Conservation (phyloP, 441 rosid species). For the Aleurites moluccanus region DNA sequence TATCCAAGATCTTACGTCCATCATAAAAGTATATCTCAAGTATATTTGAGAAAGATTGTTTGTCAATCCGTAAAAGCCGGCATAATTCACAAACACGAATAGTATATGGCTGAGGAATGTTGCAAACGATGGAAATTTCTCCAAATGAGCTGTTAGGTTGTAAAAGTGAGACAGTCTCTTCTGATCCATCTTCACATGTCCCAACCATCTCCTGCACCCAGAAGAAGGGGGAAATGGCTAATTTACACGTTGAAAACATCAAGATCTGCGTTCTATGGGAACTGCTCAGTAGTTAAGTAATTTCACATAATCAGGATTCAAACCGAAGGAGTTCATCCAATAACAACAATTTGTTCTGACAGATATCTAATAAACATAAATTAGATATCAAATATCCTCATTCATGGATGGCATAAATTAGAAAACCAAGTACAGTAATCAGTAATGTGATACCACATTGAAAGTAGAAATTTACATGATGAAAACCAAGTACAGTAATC, state of each 20-base stretch:
- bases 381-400: not conserved
- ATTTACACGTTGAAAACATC: not conserved
- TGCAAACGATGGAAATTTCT: conserved; percentile 84
- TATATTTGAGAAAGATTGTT: conserved; percentile 75
- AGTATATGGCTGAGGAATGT: conserved; percentile 88
- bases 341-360: not conserved
- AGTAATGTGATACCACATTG: no score
- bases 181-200: conserved; percentile 64
- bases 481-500: not conserved
- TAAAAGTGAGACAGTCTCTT: conserved; percentile 54
- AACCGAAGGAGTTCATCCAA: not conserved
- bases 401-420: not conserved
- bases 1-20: conserved; percentile 78
- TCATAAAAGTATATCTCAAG: conserved; percentile 90
- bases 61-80: conserved; percentile 81
- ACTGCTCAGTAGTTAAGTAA: not conserved
- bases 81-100: conserved; percentile 72
- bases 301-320: not conserved
- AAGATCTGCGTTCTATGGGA: not conserved
- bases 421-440: not conserved
- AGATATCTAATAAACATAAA: no score
- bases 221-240: not conserved
- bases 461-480: not conserved
- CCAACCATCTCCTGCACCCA: conserved; percentile 65
- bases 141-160: conserved; percentile 75